Base-by-base conservation (phyloP, 2,329 filamentous ascomycete genomes). In the Colletotrichum lentis region DNA sequence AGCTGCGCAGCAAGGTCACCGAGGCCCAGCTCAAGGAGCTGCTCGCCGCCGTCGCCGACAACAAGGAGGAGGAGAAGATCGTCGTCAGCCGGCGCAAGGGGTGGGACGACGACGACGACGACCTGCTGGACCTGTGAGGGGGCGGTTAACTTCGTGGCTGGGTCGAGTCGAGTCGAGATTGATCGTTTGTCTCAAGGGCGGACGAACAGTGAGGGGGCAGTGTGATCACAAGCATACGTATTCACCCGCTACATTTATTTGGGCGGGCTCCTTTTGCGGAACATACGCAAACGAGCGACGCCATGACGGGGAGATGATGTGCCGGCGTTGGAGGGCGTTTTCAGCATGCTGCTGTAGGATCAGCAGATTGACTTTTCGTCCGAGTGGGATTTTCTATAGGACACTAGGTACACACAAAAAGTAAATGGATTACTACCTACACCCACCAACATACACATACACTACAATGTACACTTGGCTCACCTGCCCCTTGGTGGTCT, bases 11-110 rank as follows among this genome's bases (percentile, higher is more conserved):
- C 70, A 96, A 97, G 78, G 93, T 99, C 54, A 95, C 91, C 1
- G 96, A 99, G 80, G 89, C 90, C 56, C 94, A 98, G 83, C 85
- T 99, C 75, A 97, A 98, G 84, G 93, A 97, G 72, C 85, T 99
- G 65, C 81, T 99, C 71, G 91, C 89, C 71, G 93, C 93, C 18
- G 88, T 97, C 68, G 90, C 93, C 27, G 94, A 97, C 76, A 91
- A 88, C 72, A 85, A 89, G 80, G 86, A 89, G 80, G 87, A 93
- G 79, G 88, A 93, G 77, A 96, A 93, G 83, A 96, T 97, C 79
- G 92, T 96, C 43, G 91, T 97, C 65, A 91, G 85, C 74, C 85
- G 94, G 74, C 86, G 94, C 76, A 96, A 95, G 80, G 92, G 87
- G 3, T 92, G 91, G 76, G 94, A 92, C 81, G 93, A 96, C 76